Evolutionary conservation across 768 basidiomycete species (phyloP).

Genomic region (Cyclocybe cylindracea): DNA sequence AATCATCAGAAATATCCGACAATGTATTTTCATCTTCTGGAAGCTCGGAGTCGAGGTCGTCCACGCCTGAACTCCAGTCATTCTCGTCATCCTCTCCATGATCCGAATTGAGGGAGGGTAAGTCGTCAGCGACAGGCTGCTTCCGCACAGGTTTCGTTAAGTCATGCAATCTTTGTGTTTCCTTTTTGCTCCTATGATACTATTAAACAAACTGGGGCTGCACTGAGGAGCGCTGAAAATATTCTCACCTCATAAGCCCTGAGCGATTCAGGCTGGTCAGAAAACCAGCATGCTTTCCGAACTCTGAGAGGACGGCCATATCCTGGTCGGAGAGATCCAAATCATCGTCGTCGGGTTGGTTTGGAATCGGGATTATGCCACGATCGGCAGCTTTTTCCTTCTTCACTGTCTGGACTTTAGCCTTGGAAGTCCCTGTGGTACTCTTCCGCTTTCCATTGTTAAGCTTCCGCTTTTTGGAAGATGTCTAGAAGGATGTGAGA

Average conservation of each 20-base stretch:
- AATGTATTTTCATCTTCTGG: slow-evolving; percentile 1
- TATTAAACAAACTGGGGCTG: neutral
- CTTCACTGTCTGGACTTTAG: slow-evolving; percentile 19
- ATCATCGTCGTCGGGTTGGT: slow-evolving; percentile 45
- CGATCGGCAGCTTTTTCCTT: slow-evolving; percentile 66
- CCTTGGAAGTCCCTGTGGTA: slow-evolving; percentile 14
- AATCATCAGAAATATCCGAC: slow-evolving; percentile 32
- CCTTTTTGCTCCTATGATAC: slow-evolving; percentile 75
- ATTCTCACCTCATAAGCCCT: slow-evolving; percentile 74
- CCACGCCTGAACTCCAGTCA: slow-evolving; percentile 48
- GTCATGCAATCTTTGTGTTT: slow-evolving; percentile 69
- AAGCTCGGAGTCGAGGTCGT: slow-evolving; percentile 26
- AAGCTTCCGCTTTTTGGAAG: slow-evolving; percentile 67
- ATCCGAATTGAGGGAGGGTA: slow-evolving; percentile 71
- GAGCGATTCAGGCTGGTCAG: slow-evolving; percentile 70
- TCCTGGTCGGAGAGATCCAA: slow-evolving; percentile 69
- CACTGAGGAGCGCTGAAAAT: neutral
- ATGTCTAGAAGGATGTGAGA: slow-evolving; percentile 25
- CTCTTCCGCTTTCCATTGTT: slow-evolving; percentile 27
- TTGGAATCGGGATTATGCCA: slow-evolving; percentile 65
- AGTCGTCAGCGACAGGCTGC: slow-evolving; percentile 48
- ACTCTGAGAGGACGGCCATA: slow-evolving; percentile 63
- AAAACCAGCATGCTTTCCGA: slow-evolving; percentile 65
- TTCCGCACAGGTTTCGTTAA: slow-evolving; percentile 57
- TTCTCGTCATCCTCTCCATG: slow-evolving; percentile 38